Evolutionary conservation across 257 asterid species (phyloP), one percentile per base, ranked within the genome.

Genomic region (Hygrophila difformis): DNA sequence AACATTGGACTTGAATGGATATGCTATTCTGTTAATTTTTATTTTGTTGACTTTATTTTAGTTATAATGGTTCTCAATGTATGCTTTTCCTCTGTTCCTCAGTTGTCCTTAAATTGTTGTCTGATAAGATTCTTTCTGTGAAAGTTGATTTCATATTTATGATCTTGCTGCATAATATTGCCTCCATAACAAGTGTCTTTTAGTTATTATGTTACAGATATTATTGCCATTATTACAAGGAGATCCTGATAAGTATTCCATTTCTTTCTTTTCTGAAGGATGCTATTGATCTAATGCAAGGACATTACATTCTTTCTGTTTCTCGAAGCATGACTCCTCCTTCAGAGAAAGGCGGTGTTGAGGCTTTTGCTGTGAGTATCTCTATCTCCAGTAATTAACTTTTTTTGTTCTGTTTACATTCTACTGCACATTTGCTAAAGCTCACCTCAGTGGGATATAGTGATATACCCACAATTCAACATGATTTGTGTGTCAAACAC

Each of bases 241-340:
- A 41, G 56, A 31, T 46, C 40, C 63, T 64, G 23, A 54, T 45
- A 39, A 47, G 33, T 57, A 21, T 33, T 17, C 41, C 34, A 16
- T 50, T 63, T 62, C 49, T 51, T 48, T 26, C 12, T 38, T 63
- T 39, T 45, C 42, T 70, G 65, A 71, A 89, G 98, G 96, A 89
- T 69, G 92, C 94, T 46, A 74, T 72, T 62, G 98, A 89, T 72
- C 62, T 89, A 47, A 48, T 82, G 58, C 98, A 89, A 73, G 98
- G 98, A 55, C 88, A 85, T 50, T 89, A 73, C 40, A 89, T 85
- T 66, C 71, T 76, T 51, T 76, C 94, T 62, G 83, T 82, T 64
- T 68, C 94, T 49, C 84, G 92, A 60, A 83, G 91, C 64, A 66
- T 69, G 66, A 70, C 76, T 40, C 76, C 84, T 47, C 47, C 79